These are phyloP conservation scores for Pseudogymnoascus sp. DNA, from an alignment of 2,329 filamentous ascomycete genomes.

Conservation along the genomic window DNA sequence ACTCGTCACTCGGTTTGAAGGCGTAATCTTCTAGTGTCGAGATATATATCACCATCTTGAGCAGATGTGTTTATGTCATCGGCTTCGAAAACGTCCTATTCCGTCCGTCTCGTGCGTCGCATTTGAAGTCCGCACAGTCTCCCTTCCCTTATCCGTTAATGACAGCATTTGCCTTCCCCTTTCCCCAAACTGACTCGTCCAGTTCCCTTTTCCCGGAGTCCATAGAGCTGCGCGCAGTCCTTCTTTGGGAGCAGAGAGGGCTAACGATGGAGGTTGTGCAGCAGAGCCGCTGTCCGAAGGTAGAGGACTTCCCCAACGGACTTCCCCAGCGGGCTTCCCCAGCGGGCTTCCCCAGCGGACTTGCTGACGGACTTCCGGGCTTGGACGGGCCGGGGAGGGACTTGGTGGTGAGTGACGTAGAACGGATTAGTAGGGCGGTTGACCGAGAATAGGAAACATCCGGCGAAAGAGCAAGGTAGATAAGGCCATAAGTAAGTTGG, in stretches of 20 bases:
- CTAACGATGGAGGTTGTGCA: neutral
- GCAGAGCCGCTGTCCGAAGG: neutral
- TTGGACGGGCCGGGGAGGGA: neutral
- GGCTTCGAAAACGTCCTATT: neutral
- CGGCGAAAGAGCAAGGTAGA: neutral
- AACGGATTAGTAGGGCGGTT: neutral
- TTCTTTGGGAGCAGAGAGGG: neutral
- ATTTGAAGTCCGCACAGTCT: neutral
- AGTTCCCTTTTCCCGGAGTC: neutral
- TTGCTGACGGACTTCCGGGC: neutral
- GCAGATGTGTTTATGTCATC: neutral
- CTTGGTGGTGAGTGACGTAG: neutral
- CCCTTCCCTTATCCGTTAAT: neutral
- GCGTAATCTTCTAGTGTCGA: neutral
- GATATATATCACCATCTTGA: slow-evolving; percentile 2
- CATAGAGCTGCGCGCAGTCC: neutral
- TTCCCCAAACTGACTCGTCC: neutral
- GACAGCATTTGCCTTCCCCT: neutral
- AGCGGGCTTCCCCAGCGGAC: neutral
- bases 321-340: neutral
- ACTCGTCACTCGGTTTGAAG: neutral
- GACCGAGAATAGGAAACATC: neutral
- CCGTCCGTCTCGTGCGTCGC: neutral
- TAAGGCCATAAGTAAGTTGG: neutral
- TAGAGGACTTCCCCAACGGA: neutral